Evolutionary conservation across 2,329 filamentous ascomycete species (phyloP).

Genomic region (Aspergillus brasiliensis): DNA sequence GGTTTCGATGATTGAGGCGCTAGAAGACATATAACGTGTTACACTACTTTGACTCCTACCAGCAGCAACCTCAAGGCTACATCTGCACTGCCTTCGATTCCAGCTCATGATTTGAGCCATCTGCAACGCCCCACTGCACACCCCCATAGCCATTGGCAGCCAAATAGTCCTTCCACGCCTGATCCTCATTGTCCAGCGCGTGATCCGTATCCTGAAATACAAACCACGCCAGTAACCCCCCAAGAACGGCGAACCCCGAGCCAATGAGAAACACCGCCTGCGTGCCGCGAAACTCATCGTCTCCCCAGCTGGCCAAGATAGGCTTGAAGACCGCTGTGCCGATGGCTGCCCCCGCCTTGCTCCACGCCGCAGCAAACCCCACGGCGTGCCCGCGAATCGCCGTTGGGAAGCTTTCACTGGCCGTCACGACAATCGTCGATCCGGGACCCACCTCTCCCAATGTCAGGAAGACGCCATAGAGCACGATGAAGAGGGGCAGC

Average conservation of each 20-base stretch:
- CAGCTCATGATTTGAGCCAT: background rate
- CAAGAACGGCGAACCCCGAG: constrained; percentile 52
- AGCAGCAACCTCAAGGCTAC: background rate
- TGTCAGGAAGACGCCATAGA: constrained; percentile 55
- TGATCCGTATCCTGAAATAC: constrained; percentile 49
- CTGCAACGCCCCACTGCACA: constrained; percentile 27
- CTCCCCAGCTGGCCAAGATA: constrained; percentile 50
- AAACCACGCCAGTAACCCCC: constrained; percentile 48
- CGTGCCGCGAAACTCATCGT: constrained; percentile 46
- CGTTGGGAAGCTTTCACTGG: constrained; percentile 55
- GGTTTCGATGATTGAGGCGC: no score
- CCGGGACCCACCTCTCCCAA: constrained; percentile 56
- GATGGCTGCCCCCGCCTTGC: constrained; percentile 55
- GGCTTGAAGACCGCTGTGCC: constrained; percentile 56
- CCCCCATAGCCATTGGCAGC: constrained; percentile 43
- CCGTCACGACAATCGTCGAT: constrained; percentile 39
- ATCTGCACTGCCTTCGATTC: background rate
- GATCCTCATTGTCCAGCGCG: constrained; percentile 49
- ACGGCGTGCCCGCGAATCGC: constrained; percentile 54
- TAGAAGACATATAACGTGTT: no score
- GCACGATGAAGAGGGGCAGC: constrained; percentile 54
- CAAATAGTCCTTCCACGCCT: constrained; percentile 49
- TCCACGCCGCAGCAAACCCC: constrained; percentile 51
- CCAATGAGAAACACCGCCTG: constrained; percentile 57
- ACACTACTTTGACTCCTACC: no score